These are phyloP conservation scores for Diaporthe caulivora DNA, from an alignment of 2,329 filamentous ascomycete genomes.

Conservation along the genomic window DNA sequence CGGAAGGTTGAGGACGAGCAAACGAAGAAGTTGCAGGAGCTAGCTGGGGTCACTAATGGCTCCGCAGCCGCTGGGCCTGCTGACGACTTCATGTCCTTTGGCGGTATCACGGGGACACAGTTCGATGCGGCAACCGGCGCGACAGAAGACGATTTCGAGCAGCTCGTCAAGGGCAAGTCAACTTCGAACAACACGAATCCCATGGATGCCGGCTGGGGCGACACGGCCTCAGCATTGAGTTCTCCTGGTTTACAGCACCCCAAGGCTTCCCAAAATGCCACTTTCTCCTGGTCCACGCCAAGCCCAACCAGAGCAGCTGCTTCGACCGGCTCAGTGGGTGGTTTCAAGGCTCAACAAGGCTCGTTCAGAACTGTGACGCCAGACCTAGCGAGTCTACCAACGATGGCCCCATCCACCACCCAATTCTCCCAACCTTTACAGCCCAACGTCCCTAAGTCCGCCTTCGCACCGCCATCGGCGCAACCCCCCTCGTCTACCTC, in stretches of 20 bases:
- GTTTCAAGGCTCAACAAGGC: slow-evolving; percentile 54
- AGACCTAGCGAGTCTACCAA: slow-evolving; percentile 66
- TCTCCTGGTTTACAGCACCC: slow-evolving; percentile 51
- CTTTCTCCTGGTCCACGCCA: slow-evolving; percentile 76
- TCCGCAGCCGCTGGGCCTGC: slow-evolving; percentile 60
- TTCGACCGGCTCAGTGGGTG: slow-evolving; percentile 48
- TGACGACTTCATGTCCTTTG: slow-evolving; percentile 79
- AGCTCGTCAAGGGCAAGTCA: slow-evolving; percentile 83
- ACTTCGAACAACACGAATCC: slow-evolving; percentile 52
- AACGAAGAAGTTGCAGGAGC: slow-evolving; percentile 86
- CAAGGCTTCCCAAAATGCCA: slow-evolving; percentile 51
- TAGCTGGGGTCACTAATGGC: slow-evolving; percentile 72
- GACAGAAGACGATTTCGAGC: slow-evolving; percentile 84
- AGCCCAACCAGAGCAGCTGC: slow-evolving; percentile 53
- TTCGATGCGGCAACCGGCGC: slow-evolving; percentile 66
- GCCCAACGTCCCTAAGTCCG: slow-evolving; percentile 50
- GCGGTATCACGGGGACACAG: slow-evolving; percentile 72
- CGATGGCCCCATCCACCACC: slow-evolving; percentile 69
- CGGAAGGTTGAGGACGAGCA: slow-evolving; percentile 89
- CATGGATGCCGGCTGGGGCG: slow-evolving; percentile 66
- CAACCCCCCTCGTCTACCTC: slow-evolving; percentile 49
- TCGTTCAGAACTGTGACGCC: slow-evolving; percentile 70
- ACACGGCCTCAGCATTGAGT: slow-evolving; percentile 49
- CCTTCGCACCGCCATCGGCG: slow-evolving; percentile 45
- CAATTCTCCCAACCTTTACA: slow-evolving; percentile 74